phyloP scores from a whole-genome alignment of 140 eudicot species.

The Anethum foeniculum region DNA sequence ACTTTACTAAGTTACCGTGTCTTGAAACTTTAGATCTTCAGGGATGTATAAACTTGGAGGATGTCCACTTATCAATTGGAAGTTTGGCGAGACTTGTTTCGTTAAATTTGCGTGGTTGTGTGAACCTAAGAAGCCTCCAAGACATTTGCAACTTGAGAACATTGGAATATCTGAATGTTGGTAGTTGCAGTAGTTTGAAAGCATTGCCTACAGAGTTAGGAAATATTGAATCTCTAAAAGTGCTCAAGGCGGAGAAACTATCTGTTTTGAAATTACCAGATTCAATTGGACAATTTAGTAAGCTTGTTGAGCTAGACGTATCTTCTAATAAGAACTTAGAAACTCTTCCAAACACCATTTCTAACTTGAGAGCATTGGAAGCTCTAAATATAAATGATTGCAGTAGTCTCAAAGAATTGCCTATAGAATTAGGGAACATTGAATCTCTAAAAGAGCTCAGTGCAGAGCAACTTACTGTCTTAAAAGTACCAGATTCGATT shows the following conservation, averaged over 20 bases:
- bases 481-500: too few relatives aligned
- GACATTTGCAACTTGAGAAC: neutral
- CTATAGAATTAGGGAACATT: too few relatives aligned
- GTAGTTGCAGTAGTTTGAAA: neutral
- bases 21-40: neutral
- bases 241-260: neutral
- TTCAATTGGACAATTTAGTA: neutral
- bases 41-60: neutral
- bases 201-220: neutral
- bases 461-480: too few relatives aligned
- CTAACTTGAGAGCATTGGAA: neutral
- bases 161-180: neutral
- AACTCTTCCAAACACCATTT: neutral
- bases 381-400: neutral
- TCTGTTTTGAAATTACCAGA: neutral
- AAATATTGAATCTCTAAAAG: neutral
- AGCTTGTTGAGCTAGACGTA: neutral
- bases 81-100: neutral
- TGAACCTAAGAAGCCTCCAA: slow-evolving; percentile 4
- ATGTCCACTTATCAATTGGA: slow-evolving; percentile 9
- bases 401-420: neutral
- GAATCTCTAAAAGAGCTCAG: too few relatives aligned
- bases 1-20: neutral
- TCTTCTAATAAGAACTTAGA: neutral
- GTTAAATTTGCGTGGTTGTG: neutral